phyloP scores from a whole-genome alignment of 2,329 filamentous ascomycete genomes.

The Microthyrium microscopicum region DNA sequence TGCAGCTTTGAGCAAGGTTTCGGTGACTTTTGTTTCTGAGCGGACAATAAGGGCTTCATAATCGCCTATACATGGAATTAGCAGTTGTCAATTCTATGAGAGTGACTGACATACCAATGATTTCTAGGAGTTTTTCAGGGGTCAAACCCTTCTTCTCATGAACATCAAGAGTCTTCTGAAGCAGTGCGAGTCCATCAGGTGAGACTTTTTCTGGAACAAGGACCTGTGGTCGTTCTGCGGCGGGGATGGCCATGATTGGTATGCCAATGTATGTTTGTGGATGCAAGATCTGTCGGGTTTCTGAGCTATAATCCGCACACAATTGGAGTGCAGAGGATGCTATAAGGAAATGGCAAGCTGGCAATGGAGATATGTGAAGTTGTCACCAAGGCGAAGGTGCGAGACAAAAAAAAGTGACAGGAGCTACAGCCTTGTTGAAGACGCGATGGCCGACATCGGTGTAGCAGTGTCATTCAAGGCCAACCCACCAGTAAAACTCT shows the following conservation, averaged over 20 bases:
- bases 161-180: constrained; percentile 51
- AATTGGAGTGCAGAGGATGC: not conserved
- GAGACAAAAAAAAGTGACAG: too few relatives aligned
- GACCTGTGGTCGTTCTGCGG: constrained; percentile 28
- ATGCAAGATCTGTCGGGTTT: not conserved
- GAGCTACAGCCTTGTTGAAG: too few relatives aligned
- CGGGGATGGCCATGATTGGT: not conserved
- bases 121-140: constrained; percentile 43
- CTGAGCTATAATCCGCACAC: not conserved
- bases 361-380: too few relatives aligned
- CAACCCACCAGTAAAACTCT: too few relatives aligned
- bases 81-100: too few relatives aligned
- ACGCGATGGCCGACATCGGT: too few relatives aligned
- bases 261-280: not conserved
- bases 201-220: constrained; percentile 70
- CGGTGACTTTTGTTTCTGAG: constrained; percentile 67
- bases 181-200: constrained; percentile 55
- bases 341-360: too few relatives aligned
- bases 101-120: too few relatives aligned
- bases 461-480: too few relatives aligned
- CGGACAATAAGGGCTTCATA: constrained; percentile 68
- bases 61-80: too few relatives aligned
- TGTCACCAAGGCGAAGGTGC: too few relatives aligned
- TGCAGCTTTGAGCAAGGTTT: constrained; percentile 46
- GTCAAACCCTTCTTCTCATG: constrained; percentile 48